Conservation (phyloP, 345 rosid species). For the Ceriops tagal region DNA sequence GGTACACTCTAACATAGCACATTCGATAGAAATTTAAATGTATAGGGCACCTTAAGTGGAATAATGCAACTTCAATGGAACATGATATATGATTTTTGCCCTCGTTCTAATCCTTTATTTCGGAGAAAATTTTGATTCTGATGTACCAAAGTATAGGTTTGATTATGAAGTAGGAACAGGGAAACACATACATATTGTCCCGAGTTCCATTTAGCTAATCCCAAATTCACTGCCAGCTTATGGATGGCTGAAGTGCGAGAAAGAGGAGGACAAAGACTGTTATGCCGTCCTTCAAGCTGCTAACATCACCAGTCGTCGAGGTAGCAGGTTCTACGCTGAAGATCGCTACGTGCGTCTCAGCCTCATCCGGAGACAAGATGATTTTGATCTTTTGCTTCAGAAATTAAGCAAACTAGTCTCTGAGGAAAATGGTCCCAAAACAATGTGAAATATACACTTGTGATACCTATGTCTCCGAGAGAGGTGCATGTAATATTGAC, state of each 20-base stretch:
- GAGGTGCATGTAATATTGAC: background rate
- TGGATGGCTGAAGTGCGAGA: slow-evolving; percentile 68
- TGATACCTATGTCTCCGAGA: background rate
- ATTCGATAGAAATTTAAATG: too few species aligned
- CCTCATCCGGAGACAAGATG: slow-evolving; percentile 54
- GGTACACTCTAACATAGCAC: too few species aligned
- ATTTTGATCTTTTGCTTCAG: slow-evolving; percentile 42
- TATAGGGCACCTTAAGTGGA: too few species aligned
- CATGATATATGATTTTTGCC: too few species aligned
- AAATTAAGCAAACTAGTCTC: slow-evolving; percentile 30
- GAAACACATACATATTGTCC: too few species aligned
- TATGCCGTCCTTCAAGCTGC: slow-evolving; percentile 40
- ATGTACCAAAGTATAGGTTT: too few species aligned
- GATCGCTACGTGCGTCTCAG: slow-evolving; percentile 48
- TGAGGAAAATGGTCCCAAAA: slow-evolving; percentile 20
- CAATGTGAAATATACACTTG: slow-evolving; percentile 5
- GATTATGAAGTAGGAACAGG: too few species aligned
- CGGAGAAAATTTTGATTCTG: too few species aligned
- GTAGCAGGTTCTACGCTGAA: slow-evolving; percentile 30
- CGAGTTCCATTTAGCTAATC: background rate
- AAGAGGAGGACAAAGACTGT: slow-evolving; percentile 46
- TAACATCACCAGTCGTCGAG: slow-evolving; percentile 47
- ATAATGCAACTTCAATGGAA: too few species aligned
- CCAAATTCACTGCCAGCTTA: slow-evolving; percentile 43
- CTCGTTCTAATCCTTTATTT: too few species aligned